These are phyloP conservation scores for Penicillium sp. DNA, from an alignment of 2,329 filamentous ascomycete species.

Conservation along the genomic window DNA sequence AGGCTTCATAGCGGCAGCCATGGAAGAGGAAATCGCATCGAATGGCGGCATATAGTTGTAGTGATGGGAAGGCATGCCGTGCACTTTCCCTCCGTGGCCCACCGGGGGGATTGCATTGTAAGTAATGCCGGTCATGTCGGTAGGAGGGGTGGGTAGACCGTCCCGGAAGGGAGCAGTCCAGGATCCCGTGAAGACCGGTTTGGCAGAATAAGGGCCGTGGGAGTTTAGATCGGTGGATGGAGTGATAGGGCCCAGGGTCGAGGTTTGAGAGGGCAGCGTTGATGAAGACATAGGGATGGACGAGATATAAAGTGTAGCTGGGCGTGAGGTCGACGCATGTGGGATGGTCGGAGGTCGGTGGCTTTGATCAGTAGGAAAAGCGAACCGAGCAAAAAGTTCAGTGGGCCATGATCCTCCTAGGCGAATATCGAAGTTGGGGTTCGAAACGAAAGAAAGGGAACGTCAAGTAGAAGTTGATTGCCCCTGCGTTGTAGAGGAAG, in stretches of 20 bases:
- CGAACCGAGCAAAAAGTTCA: conserved; percentile 11
- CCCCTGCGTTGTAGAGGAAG: not conserved
- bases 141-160: conserved; percentile 43
- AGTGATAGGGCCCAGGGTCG: conserved; percentile 28
- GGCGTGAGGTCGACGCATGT: conserved; percentile 14
- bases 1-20: conserved; percentile 24
- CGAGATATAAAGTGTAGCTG: conserved; percentile 3
- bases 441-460: not conserved
- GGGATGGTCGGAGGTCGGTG: conserved; percentile 2
- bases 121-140: conserved; percentile 44
- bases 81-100: conserved; percentile 32
- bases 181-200: conserved; percentile 21
- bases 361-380: not conserved
- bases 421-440: not conserved
- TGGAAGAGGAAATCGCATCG: conserved; percentile 21
- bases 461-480: not conserved
- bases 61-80: conserved; percentile 25
- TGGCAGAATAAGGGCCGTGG: conserved; percentile 13
- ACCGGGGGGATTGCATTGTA: conserved; percentile 34
- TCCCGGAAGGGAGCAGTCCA: conserved; percentile 41
- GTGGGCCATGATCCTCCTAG: conserved; percentile 10
- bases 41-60: conserved; percentile 25
- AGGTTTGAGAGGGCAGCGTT: conserved; percentile 27
- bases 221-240: conserved; percentile 25
- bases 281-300: conserved; percentile 36